Evolutionary conservation across 129 eudicot genomes (phyloP), one percentile per base, ranked within the genome.

Genomic region (Mikania micrantha): DNA sequence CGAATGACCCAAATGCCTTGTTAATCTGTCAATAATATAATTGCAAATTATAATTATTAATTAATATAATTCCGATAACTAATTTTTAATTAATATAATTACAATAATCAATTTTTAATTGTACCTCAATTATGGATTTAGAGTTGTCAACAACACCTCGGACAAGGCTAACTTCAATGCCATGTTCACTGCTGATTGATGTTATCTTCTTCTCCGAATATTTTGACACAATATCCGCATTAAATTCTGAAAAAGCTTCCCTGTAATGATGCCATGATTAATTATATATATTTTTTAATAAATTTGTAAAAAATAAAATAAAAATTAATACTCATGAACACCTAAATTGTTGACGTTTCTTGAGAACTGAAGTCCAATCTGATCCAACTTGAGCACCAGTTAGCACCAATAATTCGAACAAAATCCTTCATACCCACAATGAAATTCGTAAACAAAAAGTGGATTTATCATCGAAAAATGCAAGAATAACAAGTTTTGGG

Each of bases 381-480:
- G 96, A 91, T 54, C 97, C 97, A 15, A 91, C 88, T 84, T 91
- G 97, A n/a, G 96, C 97, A 39, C 87, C 94, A 36, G 89, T 88
- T 59, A 91, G 44, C 29, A 82, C 96, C 70, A 91, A 56, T 80
- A 88, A n/a, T 67, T 91, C 97, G 64, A 91, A 88, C 70, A 91
- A 75, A 81, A 75, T n/a, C 70, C 97, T 91, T 82, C 83, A 64
- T 41, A 48, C 7, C 36, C 25, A 42, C 19, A 77, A 67, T 13
- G 28, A 7, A 72, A 28, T 48, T 67, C 56, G 7, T 76, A 45
- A 70, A 27, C 2, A 42, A 67, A n/a, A n/a, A n/a, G n/a, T n/a
- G n/a, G n/a, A n/a, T n/a, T n/a, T n/a, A n/a, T n/a, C 16, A 0
- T 58, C 38, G 27, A 58, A 42, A 15, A 0, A n/a, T 0, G 4